Evolutionary conservation across 345 rosid genomes (phyloP).

Genomic region (Leavenworthia alabamica): DNA sequence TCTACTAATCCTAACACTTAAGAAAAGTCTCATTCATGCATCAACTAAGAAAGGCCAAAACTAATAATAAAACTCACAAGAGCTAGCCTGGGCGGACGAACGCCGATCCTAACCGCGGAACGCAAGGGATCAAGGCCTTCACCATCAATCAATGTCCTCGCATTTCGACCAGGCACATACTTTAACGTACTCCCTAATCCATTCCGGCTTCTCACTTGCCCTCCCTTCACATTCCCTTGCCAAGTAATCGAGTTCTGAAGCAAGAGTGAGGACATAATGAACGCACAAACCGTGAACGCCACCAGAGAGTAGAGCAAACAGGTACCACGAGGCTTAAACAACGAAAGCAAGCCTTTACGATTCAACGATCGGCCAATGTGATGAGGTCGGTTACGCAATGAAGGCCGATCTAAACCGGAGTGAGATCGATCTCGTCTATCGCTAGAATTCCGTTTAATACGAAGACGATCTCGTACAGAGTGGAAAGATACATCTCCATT

Average conservation of each 20-base stretch:
- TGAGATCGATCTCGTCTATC: conserved; percentile 36
- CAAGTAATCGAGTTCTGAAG: conserved; percentile 74
- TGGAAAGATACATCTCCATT: conserved; percentile 29
- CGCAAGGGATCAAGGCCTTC: conserved; percentile 54
- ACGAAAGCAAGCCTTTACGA: conserved; percentile 51
- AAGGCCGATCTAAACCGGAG: conserved; percentile 40
- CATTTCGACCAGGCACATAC: conserved; percentile 41
- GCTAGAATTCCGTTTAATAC: conserved; percentile 47
- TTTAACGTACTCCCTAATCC: conserved; percentile 58
- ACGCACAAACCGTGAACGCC: conserved; percentile 56
- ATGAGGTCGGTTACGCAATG: conserved; percentile 35
- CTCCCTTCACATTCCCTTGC: conserved; percentile 43
- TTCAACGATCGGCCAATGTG: conserved; percentile 32
- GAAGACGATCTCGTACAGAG: conserved; percentile 66
- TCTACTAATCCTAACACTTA: conserved; percentile 5
- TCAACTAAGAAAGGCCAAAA: not conserved
- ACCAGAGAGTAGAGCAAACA: conserved; percentile 55
- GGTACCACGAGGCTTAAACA: conserved; percentile 53
- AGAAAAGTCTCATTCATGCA: not conserved
- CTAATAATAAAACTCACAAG: conserved; percentile 45
- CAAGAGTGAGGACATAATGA: conserved; percentile 63
- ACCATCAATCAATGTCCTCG: conserved; percentile 34
- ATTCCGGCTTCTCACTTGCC: conserved; percentile 37
- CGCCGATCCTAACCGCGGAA: conserved; percentile 47
- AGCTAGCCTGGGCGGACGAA: conserved; percentile 80